Evolutionary conservation across 2,329 filamentous ascomycete genomes (phyloP).

Genomic region (Penicillium sp.): DNA sequence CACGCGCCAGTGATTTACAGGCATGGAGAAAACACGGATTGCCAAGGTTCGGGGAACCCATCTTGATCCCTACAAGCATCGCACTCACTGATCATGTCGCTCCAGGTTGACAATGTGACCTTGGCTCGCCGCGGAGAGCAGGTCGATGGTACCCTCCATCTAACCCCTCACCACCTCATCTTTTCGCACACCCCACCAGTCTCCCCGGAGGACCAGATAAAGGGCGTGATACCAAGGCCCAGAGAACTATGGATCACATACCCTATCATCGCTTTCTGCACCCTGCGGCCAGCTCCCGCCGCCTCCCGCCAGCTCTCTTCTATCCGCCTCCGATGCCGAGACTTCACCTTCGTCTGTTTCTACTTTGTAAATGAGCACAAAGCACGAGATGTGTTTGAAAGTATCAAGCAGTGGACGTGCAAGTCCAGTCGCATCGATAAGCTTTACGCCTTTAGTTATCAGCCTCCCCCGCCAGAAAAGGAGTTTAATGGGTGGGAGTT

Average conservation of each 20-base stretch:
- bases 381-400: conserved; percentile 84
- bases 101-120: conserved; percentile 56
- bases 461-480: conserved; percentile 69
- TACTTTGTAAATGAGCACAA: conserved; percentile 73
- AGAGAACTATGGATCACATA: conserved; percentile 91
- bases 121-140: conserved; percentile 57
- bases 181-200: conserved; percentile 56
- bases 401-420: conserved; percentile 76
- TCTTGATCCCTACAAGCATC: background rate
- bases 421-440: conserved; percentile 80
- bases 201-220: conserved; percentile 39
- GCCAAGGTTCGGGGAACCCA: conserved; percentile 37
- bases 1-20: conserved; percentile 32
- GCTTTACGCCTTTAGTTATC: conserved; percentile 85
- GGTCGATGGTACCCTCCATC: conserved; percentile 59
- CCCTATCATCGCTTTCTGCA: conserved; percentile 82
- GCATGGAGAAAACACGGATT: conserved; percentile 47
- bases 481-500: conserved; percentile 75
- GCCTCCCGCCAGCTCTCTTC: conserved; percentile 70
- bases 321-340: conserved; percentile 83
- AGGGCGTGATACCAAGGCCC: conserved; percentile 46
- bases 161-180: conserved; percentile 63
- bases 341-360: conserved; percentile 92
- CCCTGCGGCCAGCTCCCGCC: conserved; percentile 69
- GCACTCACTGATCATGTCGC: conserved; percentile 1